Base-by-base conservation (phyloP, 1,139 yeast genomes). In the Pichia sp. region DNA sequence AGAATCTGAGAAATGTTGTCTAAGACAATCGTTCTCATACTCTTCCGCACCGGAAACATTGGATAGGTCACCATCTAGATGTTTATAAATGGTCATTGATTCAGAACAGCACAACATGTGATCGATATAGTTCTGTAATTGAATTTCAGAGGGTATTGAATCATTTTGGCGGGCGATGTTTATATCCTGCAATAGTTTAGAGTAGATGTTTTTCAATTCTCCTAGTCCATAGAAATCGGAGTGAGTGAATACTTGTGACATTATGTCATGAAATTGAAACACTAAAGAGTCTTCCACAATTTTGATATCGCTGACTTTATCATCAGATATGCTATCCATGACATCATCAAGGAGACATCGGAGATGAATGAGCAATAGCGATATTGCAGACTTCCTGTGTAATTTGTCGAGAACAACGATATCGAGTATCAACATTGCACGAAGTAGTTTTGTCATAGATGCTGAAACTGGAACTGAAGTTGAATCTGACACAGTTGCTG, bases 1-100 rank as follows among this genome's bases (percentile, higher is more conserved):
- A n/a, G n/a, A n/a, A n/a, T n/a, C n/a, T n/a, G n/a, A n/a, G n/a
- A n/a, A n/a, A n/a, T n/a, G n/a, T n/a, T n/a, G n/a, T n/a, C n/a
- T n/a, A n/a, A n/a, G n/a, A n/a, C n/a, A n/a, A n/a, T n/a, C n/a
- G n/a, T n/a, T n/a, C n/a, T n/a, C n/a, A n/a, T n/a, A n/a, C n/a
- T n/a, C n/a, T n/a, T n/a, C n/a, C n/a, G n/a, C n/a, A n/a, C n/a
- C n/a, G n/a, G n/a, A n/a, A n/a, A n/a, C n/a, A n/a, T n/a, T n/a
- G n/a, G n/a, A n/a, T n/a, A n/a, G n/a, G n/a, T n/a, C 18, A 1
- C 49, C 50, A 22, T 45, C 33, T 7, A 47, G 38, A 29, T 40
- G 38, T 22, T 39, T 41, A 38, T 37, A 51, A 13, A 48, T 28
- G 4, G 30, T 25, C 28, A 47, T 42, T 12, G 47, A 41, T 17